Base-by-base conservation (phyloP, 179 eudicot species). In the Kewa caespitosa region DNA sequence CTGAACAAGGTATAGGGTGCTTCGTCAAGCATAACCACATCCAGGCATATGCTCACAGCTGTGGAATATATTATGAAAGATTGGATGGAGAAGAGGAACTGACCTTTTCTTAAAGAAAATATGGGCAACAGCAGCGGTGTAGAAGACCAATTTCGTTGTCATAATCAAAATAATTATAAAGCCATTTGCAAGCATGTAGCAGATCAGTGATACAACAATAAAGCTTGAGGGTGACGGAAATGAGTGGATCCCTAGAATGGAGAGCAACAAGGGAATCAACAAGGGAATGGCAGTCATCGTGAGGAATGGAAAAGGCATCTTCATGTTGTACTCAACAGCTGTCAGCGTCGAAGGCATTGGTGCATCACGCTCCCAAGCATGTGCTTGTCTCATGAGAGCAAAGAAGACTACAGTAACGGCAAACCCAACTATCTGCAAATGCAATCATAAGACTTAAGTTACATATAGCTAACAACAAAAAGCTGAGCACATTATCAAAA, bases 371-470 rank as follows among this genome's bases (percentile, higher is more conserved):
- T 96, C 99, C 99, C 98, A 93, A 30, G 96, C 93, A 71, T 75
- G 82, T 78, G 97, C 90, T 87, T 93, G 99, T 80, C 86, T 86
- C 99, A 91, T 96, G 67, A 93, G 90, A 74, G 96, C 92, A 78
- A 90, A 93, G 77, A 93, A 88, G 59, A 87, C 87, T 65, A 90
- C 85, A 75, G 98, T 90, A 75, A 91, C 38, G 76, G 86, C 78
- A 71, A 96, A 83, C 72, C 96, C 98, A 79, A 74, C 82, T 79
- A 93, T 91, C 99, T 93, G 99, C 87, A 81, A 69, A 42, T 72
- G 38, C 18, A 77, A 36, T 27, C 57, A 71, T 27, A 82, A 34
- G 52, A 43, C 46, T 61, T n/a, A n/a, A n/a, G n/a, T n/a, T n/a
- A n/a, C n/a, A n/a, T n/a, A n/a, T n/a, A n/a, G n/a, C n/a, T n/a